phyloP scores from a whole-genome alignment of 305 asterid species.

The Rubia tinctorum region DNA sequence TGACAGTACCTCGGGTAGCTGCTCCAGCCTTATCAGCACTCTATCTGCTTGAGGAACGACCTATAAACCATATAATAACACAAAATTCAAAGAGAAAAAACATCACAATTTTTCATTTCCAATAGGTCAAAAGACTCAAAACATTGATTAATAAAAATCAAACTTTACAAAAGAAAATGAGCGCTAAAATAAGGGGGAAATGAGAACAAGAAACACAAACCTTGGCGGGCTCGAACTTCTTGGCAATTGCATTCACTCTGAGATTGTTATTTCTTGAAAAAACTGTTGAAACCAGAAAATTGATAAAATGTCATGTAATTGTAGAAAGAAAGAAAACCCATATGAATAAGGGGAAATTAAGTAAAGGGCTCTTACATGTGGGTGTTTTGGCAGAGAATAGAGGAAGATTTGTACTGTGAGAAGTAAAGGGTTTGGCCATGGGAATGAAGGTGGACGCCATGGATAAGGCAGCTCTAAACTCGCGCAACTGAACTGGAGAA shows the following conservation, averaged over 20 bases:
- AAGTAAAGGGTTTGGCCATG: conserved; percentile 46
- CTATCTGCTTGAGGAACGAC: conserved; percentile 93
- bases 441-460: conserved; percentile 65
- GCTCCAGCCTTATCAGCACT: conserved; percentile 76
- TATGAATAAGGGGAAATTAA: not conserved
- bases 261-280: conserved; percentile 31
- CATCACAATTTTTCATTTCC: conserved; percentile 1
- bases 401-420: conserved; percentile 29
- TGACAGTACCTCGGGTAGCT: conserved; percentile 55
- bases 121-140: not conserved
- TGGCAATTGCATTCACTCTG: conserved; percentile 61
- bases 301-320: not conserved
- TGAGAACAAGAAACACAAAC: conserved; percentile 22
- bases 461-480: conserved; percentile 39
- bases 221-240: conserved; percentile 69
- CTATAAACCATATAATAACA: conserved; percentile 25
- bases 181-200: not conserved
- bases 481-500: not conserved
- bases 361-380: conserved; percentile 23
- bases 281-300: conserved; percentile 29
- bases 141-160: not conserved
- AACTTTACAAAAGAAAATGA: not conserved
- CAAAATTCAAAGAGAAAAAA: not conserved
- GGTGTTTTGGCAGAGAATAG: conserved; percentile 31
- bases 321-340: not conserved